These are phyloP conservation scores for Cornus suecica DNA, from an alignment of 148 eudicot genomes.

Conservation along the genomic window DNA sequence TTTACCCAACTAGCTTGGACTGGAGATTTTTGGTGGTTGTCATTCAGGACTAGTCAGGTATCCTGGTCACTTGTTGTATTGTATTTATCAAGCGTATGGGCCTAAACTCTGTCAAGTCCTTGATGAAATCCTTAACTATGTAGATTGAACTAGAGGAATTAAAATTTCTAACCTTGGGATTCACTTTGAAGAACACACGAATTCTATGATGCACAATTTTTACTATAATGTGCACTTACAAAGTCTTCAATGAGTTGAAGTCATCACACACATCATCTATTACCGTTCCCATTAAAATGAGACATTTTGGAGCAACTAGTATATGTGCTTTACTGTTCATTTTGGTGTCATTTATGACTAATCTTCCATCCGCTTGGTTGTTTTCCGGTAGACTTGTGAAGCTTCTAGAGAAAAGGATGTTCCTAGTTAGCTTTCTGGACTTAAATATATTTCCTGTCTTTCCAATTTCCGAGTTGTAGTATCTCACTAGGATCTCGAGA, in stretches of 20 bases:
- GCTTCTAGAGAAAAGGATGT: constrained; percentile 5
- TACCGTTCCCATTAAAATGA: not conserved
- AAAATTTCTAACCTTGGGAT: not conserved
- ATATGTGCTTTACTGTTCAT: not conserved
- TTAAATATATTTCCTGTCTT: not conserved
- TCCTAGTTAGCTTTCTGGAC: not conserved
- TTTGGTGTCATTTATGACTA: not conserved
- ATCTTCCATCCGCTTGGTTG: not conserved
- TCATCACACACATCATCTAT: not conserved
- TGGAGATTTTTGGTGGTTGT: constrained; percentile 1
- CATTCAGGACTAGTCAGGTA: not conserved
- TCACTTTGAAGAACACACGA: not conserved
- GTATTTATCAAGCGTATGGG: not conserved
- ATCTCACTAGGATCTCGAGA: not conserved
- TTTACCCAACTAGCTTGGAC: constrained; percentile 4
- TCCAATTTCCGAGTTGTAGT: not conserved
- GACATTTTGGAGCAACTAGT: not conserved
- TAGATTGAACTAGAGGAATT: not conserved
- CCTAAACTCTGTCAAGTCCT: not conserved
- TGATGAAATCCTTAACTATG: not conserved
- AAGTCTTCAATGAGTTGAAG: not conserved
- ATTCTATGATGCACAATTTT: not conserved
- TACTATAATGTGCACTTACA: not conserved
- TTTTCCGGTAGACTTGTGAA: not conserved
- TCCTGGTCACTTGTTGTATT: not conserved